Evolutionary conservation across 495 filamentous ascomycete species (phyloP), one percentile per base, ranked within the genome.

Genomic region (Penicillium goetzii): DNA sequence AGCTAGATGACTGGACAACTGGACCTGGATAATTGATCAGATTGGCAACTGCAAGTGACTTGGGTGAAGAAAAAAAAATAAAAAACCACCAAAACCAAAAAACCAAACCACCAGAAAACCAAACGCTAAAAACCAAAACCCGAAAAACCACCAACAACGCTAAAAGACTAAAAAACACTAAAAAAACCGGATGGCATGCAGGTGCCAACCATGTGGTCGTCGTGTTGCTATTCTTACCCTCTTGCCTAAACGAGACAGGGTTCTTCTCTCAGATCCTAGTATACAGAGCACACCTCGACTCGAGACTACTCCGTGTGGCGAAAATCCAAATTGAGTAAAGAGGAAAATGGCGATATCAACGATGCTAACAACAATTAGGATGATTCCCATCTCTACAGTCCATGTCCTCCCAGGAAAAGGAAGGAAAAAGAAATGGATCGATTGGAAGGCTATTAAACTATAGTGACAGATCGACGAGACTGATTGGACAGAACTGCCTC

Each of bases 181-280:
- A 38, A 55, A 59, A 58, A n/a, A 52, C 40, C 59, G 40, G 49
- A 69, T 69, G 69, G 67, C 66, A 66, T 72, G 76, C 76, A 77
- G 74, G 66, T 79, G 75, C 75, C 74, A 79, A 77, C 74, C 75
- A 79, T 76, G 74, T 74, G 73, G 76, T 58, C 60, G 55, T 56
- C 52, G 56, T 64, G 53, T 65, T 63, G 57, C 63, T 65, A 60
- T 65, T 65, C 58, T 60, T 58, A 49, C 58, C 36, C 55, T 63
- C 38, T 43, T 57, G 34, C 55, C 52, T 38, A 55, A 55, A 36
- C 30, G 21, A n/a, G 52, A 7, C 32, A 33, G 52, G 52, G 52
- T 34, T 33, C 30, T 36, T 17, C 25, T 17, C 23, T 32, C 9
- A 7, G 30, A 32, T 8, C 6, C 30, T 32, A 32, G 30, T 32